Evolutionary conservation across 2,329 filamentous ascomycete genomes (phyloP).

Genomic region (Paraphoma sp.): DNA sequence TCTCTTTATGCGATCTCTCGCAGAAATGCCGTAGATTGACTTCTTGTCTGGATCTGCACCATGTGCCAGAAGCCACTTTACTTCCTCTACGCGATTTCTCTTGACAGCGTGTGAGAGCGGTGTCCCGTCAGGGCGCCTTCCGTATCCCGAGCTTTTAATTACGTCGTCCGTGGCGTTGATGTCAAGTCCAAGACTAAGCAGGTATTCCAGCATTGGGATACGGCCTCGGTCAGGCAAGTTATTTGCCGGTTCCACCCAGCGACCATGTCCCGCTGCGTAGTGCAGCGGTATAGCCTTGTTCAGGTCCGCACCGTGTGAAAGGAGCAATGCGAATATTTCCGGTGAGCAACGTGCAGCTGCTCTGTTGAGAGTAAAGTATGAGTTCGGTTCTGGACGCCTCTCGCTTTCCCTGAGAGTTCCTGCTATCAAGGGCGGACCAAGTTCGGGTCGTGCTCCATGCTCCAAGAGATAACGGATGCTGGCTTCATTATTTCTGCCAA

Average conservation of each 20-base stretch:
- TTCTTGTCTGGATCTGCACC: constrained; percentile 17
- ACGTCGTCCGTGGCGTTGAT: constrained; percentile 4
- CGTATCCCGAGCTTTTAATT: background rate
- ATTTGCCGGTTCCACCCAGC: background rate
- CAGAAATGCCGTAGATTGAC: constrained; percentile 4
- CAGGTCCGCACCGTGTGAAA: constrained; percentile 3
- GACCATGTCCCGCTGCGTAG: background rate
- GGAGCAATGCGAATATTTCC: constrained; percentile 6
- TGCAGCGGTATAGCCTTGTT: constrained; percentile 1
- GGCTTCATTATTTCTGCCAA: constrained; percentile 4
- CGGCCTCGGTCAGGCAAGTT: background rate
- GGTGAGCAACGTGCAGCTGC: constrained; percentile 5
- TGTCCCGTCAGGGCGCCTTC: background rate
- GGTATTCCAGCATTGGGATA: constrained; percentile 12
- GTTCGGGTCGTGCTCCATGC: constrained; percentile 4
- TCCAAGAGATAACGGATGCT: background rate
- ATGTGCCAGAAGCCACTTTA: constrained; percentile 15
- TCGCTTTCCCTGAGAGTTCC: background rate
- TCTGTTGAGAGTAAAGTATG: background rate
- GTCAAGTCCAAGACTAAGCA: constrained; percentile 9
- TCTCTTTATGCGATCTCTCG: constrained; percentile 5
- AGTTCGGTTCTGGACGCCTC: background rate
- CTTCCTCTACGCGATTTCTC: constrained; percentile 8
- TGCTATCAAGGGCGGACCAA: background rate
- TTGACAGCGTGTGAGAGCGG: constrained; percentile 8